Base-by-base conservation (phyloP, 129 eudicot species). In the Erigeron canadensis region DNA sequence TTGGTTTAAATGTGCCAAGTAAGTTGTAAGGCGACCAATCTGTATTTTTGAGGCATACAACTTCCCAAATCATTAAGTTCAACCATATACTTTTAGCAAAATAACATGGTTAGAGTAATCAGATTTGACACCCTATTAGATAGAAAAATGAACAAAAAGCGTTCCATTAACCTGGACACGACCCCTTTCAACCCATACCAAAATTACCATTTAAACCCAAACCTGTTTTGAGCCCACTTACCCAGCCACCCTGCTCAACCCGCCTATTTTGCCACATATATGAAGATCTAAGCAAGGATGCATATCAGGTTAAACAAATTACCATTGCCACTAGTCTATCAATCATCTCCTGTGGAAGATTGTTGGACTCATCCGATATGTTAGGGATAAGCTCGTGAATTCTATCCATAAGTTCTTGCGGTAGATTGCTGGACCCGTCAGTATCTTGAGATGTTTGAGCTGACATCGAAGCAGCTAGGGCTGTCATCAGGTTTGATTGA, bases 401-500 rank as follows among this genome's bases (percentile, higher is more conserved):
- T 63, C 96, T 84, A 48, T 78, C 86, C 44, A 84, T 66, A 42
- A 89, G 68, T 43, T 86, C 86, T 67, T 79, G 83, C 45, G 86
- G 77, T 12, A 89, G 65, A 70, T 41, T 80, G 15, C 66, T 76
- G 55, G 88, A 74, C 72, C 68, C 86, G 41, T 80, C 85, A 23
- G 68, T 73, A 34, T 62, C 82, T 42, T 56, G 63, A 65, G 95
- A 90, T 61, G 95, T 79, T 69, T 84, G 79, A 60, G 83, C 83
- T 58, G 87, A 71, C 74, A 85, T 69, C 43, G 90, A 69, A 61
- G 84, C 84, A 17, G 97, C 97, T 40, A 85, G 75, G 7, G 89
- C 84, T 57, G 86, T 57, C 80, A 90, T 43, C 17, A 94, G 79
- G 71, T 94, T 90, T 58, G 89, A 77, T 64, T 82, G 89, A 76